A percentile compares a stretch with the other conserved stretches of the same genome.
phyloP scores from a whole-genome alignment of 2,329 filamentous ascomycete genomes.

The Emergomyces pasteurianus region DNA sequence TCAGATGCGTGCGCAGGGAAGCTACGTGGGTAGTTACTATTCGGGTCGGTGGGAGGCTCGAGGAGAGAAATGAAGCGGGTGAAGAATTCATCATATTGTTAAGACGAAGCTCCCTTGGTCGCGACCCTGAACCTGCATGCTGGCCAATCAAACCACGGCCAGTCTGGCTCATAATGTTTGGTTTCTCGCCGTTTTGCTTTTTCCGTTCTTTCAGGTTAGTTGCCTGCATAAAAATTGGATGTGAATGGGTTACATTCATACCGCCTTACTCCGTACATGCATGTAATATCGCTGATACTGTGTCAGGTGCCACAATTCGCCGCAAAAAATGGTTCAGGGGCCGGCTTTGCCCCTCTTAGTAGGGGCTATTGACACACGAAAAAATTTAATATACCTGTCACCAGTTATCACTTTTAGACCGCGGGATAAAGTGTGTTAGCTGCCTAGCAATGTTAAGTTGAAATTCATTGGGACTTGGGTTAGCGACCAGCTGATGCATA shows the following conservation, averaged over 20 bases:
- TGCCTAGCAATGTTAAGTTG: background rate
- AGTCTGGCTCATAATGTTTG: background rate
- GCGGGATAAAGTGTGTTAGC: background rate
- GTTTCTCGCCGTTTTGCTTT: background rate
- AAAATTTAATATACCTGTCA: background rate
- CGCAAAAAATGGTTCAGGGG: background rate
- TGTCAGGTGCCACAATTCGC: background rate
- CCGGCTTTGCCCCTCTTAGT: background rate
- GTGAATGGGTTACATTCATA: background rate
- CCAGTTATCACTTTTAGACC: background rate
- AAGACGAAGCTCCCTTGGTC: background rate
- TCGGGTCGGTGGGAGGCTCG: background rate
- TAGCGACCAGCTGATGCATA: background rate
- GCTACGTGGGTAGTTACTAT: background rate
- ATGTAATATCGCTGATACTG: background rate
- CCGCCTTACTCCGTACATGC: background rate
- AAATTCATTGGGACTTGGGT: background rate
- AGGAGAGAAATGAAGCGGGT: background rate
- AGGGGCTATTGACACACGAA: background rate
- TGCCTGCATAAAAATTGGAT: background rate
- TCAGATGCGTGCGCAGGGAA: background rate
- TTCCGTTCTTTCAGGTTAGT: background rate
- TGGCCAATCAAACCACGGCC: background rate
- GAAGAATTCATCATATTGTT: background rate
- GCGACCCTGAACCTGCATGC: background rate